These are phyloP conservation scores for Suhomyces anneliseae DNA, from an alignment of 1,139 yeast genomes.

Conservation along the genomic window DNA sequence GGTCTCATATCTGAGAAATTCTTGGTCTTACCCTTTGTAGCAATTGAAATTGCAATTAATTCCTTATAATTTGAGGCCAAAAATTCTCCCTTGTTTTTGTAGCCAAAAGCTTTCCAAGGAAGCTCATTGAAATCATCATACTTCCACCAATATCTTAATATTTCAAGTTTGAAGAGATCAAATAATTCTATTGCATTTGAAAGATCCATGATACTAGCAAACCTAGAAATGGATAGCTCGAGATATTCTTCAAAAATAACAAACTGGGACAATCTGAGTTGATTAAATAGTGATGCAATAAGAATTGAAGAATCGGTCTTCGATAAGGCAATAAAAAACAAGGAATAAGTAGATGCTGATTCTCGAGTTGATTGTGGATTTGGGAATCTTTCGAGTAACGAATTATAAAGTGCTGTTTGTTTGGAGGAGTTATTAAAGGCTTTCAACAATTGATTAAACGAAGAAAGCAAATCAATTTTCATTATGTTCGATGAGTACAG, in stretches of 20 bases:
- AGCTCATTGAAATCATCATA: slow-evolving; percentile 32
- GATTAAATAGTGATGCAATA: slow-evolving; percentile 37
- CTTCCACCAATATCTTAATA: slow-evolving; percentile 45
- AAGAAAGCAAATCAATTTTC: slow-evolving; percentile 14
- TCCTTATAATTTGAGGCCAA: slow-evolving; percentile 30
- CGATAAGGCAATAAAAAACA: slow-evolving; percentile 35
- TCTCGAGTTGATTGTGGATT: slow-evolving; percentile 41
- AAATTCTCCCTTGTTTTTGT: slow-evolving; percentile 26
- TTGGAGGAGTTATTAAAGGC: slow-evolving; percentile 4
- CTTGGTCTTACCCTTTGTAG: slow-evolving; percentile 18
- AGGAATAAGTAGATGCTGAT: slow-evolving; percentile 37
- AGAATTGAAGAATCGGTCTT: slow-evolving; percentile 27
- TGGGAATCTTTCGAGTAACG: slow-evolving; percentile 30
- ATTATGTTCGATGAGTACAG: slow-evolving; percentile 20
- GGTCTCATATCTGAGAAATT: not conserved
- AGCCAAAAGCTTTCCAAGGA: slow-evolving; percentile 42
- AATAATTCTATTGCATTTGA: slow-evolving; percentile 26
- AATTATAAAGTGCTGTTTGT: slow-evolving; percentile 33
- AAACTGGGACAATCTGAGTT: slow-evolving; percentile 41
- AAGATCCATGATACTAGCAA: slow-evolving; percentile 20
- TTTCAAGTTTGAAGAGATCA: slow-evolving; percentile 26
- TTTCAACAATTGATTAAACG: slow-evolving; percentile 7
- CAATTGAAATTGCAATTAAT: slow-evolving; percentile 34
- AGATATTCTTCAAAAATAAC: slow-evolving; percentile 33
- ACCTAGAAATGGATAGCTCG: slow-evolving; percentile 20